A percentile compares a stretch with the other conserved stretches of the same genome.
phyloP scores from a whole-genome alignment of 805 yeast species.

The Candida boleticola region DNA sequence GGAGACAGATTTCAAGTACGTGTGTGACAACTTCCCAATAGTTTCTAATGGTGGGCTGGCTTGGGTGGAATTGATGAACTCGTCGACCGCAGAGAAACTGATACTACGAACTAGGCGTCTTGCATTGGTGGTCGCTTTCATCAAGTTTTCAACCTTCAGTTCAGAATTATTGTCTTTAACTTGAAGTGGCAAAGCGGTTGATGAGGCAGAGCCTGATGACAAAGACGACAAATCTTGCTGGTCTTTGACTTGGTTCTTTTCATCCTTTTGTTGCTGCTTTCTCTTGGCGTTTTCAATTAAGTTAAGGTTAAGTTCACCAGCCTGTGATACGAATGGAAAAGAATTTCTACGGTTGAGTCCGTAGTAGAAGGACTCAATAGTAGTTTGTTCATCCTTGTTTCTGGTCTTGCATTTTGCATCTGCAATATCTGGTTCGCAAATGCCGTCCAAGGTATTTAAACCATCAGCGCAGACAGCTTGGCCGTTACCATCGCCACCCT shows the following conservation, averaged over 20 bases:
- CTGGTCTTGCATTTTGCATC: not conserved
- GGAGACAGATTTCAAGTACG: slow-evolving; percentile 16
- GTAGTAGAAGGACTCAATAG: not conserved
- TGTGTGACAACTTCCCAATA: slow-evolving; percentile 15
- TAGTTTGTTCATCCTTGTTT: not conserved
- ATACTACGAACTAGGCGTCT: not conserved
- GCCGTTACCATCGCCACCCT: not conserved
- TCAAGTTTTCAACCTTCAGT: not conserved
- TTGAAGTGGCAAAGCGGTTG: not conserved
- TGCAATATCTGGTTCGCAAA: not conserved
- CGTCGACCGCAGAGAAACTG: slow-evolving; percentile 5
- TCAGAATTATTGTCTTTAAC: too few species aligned
- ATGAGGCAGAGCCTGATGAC: too few species aligned
- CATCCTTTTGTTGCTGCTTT: not conserved
- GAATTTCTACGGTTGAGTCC: slow-evolving; percentile 35
- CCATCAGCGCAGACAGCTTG: not conserved
- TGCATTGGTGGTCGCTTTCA: not conserved
- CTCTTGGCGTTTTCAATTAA: slow-evolving; percentile 9
- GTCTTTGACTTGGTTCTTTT: slow-evolving; percentile 8
- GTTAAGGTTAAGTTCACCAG: slow-evolving; percentile 17
- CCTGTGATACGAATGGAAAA: slow-evolving; percentile 21
- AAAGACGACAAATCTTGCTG: slow-evolving; percentile 25
- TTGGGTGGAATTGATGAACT: slow-evolving; percentile 1
- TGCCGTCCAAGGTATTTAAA: not conserved
- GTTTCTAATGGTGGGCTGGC: slow-evolving; percentile 8